These are phyloP conservation scores for Seiridium cupressi DNA, from an alignment of 2,329 filamentous ascomycete genomes.

Conservation along the genomic window DNA sequence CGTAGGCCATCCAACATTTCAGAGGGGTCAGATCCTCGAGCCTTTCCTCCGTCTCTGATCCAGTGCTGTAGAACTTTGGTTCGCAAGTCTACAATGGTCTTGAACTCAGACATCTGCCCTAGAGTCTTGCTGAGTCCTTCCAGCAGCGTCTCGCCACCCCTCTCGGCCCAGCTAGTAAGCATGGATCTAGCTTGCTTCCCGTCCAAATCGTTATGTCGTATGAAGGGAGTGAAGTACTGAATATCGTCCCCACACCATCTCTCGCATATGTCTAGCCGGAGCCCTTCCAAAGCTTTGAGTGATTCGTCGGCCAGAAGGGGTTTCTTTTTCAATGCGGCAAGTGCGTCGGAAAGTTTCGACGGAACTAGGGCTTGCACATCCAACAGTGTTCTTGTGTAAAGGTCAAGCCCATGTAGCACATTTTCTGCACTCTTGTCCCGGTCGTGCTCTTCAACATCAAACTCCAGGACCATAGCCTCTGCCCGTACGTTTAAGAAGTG, in stretches of 20 bases:
- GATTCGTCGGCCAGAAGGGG: constrained; percentile 71
- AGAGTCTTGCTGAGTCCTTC: constrained; percentile 62
- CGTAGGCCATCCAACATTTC: constrained; percentile 69
- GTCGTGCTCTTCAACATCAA: constrained; percentile 48
- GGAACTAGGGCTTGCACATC: constrained; percentile 78
- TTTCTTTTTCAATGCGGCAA: constrained; percentile 66
- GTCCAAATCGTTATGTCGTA: constrained; percentile 75
- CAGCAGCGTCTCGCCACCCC: constrained; percentile 58
- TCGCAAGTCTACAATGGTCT: constrained; percentile 66
- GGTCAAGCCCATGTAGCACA: constrained; percentile 63
- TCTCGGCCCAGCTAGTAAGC: constrained; percentile 62
- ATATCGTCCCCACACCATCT: constrained; percentile 83
- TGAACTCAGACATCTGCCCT: constrained; percentile 61
- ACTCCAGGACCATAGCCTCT: constrained; percentile 62
- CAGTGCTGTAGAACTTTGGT: constrained; percentile 71
- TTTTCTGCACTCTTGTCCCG: constrained; percentile 40
- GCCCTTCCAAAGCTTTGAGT: constrained; percentile 63
- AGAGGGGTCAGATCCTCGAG: constrained; percentile 64
- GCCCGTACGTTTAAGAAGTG: constrained; percentile 75
- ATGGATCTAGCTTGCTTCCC: constrained; percentile 58
- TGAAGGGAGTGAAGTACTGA: constrained; percentile 81
- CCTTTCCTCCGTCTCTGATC: constrained; percentile 66
- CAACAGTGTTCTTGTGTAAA: constrained; percentile 76
- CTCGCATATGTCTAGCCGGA: constrained; percentile 75
- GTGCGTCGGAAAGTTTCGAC: constrained; percentile 65